Percentiles rank a stretch among this genome's conserved stretches.
These are phyloP conservation scores for Tulasnella sp. DNA, from an alignment of 768 basidiomycete species.

Conservation along the genomic window DNA sequence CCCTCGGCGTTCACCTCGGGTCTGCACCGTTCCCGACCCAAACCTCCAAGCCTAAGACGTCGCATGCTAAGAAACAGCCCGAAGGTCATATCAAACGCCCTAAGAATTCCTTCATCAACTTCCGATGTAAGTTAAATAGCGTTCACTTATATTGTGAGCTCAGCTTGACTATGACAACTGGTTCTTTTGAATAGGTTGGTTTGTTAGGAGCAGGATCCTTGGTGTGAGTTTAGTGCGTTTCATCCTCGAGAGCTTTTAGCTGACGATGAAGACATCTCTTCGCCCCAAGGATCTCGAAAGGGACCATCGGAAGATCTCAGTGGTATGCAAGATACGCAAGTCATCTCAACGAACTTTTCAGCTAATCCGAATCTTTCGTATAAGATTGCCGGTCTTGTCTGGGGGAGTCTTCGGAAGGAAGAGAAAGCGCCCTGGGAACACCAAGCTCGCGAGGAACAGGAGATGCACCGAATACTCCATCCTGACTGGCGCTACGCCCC, in stretches of 20 bases:
- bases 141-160: constrained; percentile 38
- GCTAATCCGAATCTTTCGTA: background rate
- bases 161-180: constrained; percentile 34
- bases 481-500: constrained; percentile 31
- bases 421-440: constrained; percentile 34
- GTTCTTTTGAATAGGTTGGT: background rate
- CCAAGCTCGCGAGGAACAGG: constrained; percentile 31
- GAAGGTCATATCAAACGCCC: constrained; percentile 41
- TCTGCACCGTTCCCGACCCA: background rate
- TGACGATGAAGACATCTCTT: background rate
- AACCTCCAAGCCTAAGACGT: constrained; percentile 1
- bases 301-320: constrained; percentile 42
- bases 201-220: background rate
- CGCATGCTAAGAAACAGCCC: constrained; percentile 24
- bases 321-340: background rate
- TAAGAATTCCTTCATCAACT: constrained; percentile 45
- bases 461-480: constrained; percentile 21
- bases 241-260: background rate
- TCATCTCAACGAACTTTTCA: background rate
- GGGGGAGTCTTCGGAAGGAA: constrained; percentile 37
- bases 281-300: constrained; percentile 3
- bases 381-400: constrained; percentile 40
- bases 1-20: background rate
- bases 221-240: background rate
- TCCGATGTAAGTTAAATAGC: constrained; percentile 41